Evolutionary conservation across 2,329 filamentous ascomycete genomes (phyloP).

Genomic region (Fusarium oligoseptatum): DNA sequence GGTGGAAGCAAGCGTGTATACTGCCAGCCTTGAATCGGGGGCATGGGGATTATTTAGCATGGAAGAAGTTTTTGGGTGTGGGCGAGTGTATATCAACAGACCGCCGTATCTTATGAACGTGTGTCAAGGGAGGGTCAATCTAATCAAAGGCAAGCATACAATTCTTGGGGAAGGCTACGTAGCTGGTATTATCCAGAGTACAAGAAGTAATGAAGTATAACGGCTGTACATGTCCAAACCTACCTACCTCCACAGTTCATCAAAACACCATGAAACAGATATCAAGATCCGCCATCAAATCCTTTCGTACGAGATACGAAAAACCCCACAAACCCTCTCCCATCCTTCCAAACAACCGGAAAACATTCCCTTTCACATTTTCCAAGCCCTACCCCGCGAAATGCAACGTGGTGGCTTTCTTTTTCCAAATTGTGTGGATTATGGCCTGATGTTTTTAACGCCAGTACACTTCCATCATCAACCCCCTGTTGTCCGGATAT

Average conservation of each 20-base stretch:
- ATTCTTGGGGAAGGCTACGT: neutral
- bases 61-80: neutral
- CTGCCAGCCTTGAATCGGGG: neutral
- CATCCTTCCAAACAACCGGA: slow-evolving; percentile 11
- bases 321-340: slow-evolving; percentile 14
- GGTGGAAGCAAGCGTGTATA: neutral
- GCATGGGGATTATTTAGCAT: neutral
- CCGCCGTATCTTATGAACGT: neutral
- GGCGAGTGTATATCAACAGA: neutral
- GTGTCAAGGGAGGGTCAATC: neutral
- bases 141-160: neutral
- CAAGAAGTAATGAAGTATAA: neutral
- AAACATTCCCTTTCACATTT: neutral
- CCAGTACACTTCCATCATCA: too few relatives aligned
- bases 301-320: slow-evolving; percentile 1
- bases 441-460: slow-evolving; percentile 48
- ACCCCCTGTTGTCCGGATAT: too few relatives aligned
- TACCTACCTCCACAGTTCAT: neutral
- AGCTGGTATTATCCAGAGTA: neutral
- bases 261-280: neutral
- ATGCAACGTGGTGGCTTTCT: slow-evolving; percentile 42
- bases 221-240: neutral
- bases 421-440: slow-evolving; percentile 21
- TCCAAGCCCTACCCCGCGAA: slow-evolving; percentile 43
- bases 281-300: neutral